Percentiles rank a stretch among this genome's conserved stretches.
phyloP scores from a whole-genome alignment of 768 basidiomycete genomes.

The Pleurotus tuoliensis region DNA sequence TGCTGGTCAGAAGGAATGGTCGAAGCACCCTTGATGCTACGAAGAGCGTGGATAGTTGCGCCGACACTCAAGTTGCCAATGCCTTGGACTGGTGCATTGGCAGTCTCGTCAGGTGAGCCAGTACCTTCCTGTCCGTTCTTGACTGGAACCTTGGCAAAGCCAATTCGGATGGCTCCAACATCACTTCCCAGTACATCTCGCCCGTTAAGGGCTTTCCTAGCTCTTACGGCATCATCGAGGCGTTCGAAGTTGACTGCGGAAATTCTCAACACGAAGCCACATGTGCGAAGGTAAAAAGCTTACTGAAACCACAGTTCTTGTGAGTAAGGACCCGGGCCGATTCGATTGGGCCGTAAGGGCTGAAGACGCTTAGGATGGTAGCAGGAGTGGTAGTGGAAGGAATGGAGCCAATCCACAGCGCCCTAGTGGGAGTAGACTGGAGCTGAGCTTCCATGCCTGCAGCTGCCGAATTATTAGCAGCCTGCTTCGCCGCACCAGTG shows the following conservation, averaged over 20 bases:
- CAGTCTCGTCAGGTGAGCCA: conserved; percentile 56
- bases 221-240: conserved; percentile 93
- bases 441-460: conserved; percentile 80
- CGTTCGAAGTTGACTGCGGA: conserved; percentile 90
- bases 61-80: conserved; percentile 84
- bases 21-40: conserved; percentile 86
- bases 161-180: conserved; percentile 94
- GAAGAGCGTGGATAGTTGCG: conserved; percentile 82
- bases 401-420: conserved; percentile 97
- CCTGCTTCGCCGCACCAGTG: conserved; percentile 42
- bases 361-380: conserved; percentile 93
- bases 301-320: conserved; percentile 93
- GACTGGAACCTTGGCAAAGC: conserved; percentile 94
- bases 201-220: conserved; percentile 92
- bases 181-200: conserved; percentile 95
- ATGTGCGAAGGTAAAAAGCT: conserved; percentile 25
- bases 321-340: conserved; percentile 94
- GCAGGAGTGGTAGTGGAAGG: conserved; percentile 93
- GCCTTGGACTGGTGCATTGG: conserved; percentile 70
- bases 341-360: conserved; percentile 96
- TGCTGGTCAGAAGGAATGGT: conserved; percentile 93
- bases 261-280: conserved; percentile 4
- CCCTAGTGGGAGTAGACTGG: conserved; percentile 89
- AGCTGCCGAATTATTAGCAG: conserved; percentile 46
- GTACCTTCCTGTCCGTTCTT: conserved; percentile 74